Evolutionary conservation across 306 rosid genomes (phyloP).

Genomic region (Acacia crassicarpa): DNA sequence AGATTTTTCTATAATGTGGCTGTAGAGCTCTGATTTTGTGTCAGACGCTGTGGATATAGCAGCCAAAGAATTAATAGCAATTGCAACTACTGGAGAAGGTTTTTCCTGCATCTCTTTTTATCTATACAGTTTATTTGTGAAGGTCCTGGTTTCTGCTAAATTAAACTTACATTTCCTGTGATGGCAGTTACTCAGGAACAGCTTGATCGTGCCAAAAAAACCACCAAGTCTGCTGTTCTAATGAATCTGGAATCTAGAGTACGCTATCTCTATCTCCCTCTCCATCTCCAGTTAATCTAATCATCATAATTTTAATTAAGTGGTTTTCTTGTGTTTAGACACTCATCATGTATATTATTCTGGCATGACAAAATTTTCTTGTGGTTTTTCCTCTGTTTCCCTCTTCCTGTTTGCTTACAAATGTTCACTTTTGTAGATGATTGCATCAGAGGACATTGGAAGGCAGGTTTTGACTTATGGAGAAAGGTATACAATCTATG

Average conservation of each 20-base stretch:
- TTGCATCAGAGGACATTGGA: slow-evolving; percentile 92
- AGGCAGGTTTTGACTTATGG: slow-evolving; percentile 96
- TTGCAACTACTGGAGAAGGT: slow-evolving; percentile 95
- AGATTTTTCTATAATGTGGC: slow-evolving; percentile 22
- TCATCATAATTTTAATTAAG: background rate
- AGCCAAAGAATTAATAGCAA: slow-evolving; percentile 64
- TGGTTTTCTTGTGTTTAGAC: background rate
- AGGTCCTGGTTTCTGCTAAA: background rate
- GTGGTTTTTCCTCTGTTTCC: background rate
- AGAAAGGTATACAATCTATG: slow-evolving; percentile 64
- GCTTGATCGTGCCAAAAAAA: slow-evolving; percentile 85
- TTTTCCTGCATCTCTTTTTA: slow-evolving; percentile 12
- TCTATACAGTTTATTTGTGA: slow-evolving; percentile 9
- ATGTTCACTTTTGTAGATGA: slow-evolving; percentile 55
- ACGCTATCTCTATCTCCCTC: slow-evolving; percentile 29
- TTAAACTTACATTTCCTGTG: slow-evolving; percentile 17
- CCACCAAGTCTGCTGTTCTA: slow-evolving; percentile 90
- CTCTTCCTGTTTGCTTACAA: background rate
- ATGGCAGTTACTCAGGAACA: slow-evolving; percentile 70
- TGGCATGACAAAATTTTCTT: background rate
- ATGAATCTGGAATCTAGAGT: slow-evolving; percentile 99
- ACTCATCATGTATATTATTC: background rate
- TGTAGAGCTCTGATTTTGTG: slow-evolving; percentile 71
- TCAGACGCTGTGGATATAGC: slow-evolving; percentile 74
- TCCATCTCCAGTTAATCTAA: slow-evolving; percentile 14